Evolutionary conservation across 305 asterid genomes (phyloP), one percentile per base, ranked within the genome.

Genomic region (Fraxinus velutina): DNA sequence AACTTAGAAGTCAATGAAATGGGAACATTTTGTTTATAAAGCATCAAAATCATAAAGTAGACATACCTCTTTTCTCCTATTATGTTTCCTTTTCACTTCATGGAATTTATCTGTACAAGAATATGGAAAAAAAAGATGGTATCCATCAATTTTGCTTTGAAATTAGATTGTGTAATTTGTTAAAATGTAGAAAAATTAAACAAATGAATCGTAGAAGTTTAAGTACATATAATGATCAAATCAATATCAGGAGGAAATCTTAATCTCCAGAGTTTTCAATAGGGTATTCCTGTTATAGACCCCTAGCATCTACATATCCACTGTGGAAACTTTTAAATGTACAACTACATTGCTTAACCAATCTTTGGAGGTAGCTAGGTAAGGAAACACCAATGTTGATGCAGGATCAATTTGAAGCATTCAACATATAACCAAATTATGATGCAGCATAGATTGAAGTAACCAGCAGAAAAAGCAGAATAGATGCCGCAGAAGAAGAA

Each of bases 51-150:
- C 13, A 73, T 34, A n/a, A 80, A 33, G 47, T 15, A 74, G 55
- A 4, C 33, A 68, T 89, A 95, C 98, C 98, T 92, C 97, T 85
- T 90, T 93, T 83, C 85, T 95, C 75, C 91, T 89, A 79, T 92
- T 93, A 42, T 95, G 96, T 83, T 93, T 95, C 86, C 97, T 89
- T 84, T 89, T 91, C 32, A 95, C 98, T 87, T 93, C 98, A 68
- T 94, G 98, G 85, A 94, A 93, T 36, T 96, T 86, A 86, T 95
- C 98, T 93, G 94, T 84, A 79, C 37, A 81, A 82, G 79, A 78
- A 77, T 22, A 22, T 21, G 0, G 6, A 32, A 32, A 32, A 32
- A 37, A 37, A 19, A 85, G n/a, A 55, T 83, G 37, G 66, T 36
- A 80, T 44, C 32, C 47, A 52, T 74, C 44, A 32, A 81, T 33